phyloP scores from a whole-genome alignment of 1,284 basidiomycete species.

The Bjerkandera adusta region DNA sequence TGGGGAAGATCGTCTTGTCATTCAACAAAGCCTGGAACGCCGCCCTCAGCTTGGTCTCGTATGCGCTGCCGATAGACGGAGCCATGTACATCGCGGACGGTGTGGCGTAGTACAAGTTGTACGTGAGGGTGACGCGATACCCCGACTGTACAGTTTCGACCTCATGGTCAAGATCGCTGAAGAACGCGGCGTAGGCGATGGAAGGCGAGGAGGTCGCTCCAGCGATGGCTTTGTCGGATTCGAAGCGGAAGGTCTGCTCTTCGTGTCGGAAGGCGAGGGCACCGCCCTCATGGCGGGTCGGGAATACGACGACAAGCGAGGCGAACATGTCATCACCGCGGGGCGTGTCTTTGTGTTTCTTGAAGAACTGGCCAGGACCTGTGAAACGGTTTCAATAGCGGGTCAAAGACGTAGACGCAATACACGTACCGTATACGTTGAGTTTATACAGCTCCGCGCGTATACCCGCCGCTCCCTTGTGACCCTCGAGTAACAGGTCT shows the following conservation, averaged over 20 bases:
- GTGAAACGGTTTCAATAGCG: neutral
- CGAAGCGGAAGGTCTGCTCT: slow-evolving; percentile 32
- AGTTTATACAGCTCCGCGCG: slow-evolving; percentile 27
- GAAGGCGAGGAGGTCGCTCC: slow-evolving; percentile 10
- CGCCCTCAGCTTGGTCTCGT: slow-evolving; percentile 3
- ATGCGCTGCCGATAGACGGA: neutral
- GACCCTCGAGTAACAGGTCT: slow-evolving; percentile 18
- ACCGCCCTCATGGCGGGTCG: slow-evolving; percentile 41
- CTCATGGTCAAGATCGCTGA: slow-evolving; percentile 45
- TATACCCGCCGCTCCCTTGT: slow-evolving; percentile 11
- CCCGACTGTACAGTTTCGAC: slow-evolving; percentile 39
- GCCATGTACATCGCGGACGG: neutral
- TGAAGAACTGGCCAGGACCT: slow-evolving; percentile 42
- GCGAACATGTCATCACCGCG: slow-evolving; percentile 40
- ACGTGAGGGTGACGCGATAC: slow-evolving; percentile 41
- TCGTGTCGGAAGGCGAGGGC: slow-evolving; percentile 34
- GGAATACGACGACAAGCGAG: slow-evolving; percentile 42
- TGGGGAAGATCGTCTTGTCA: slow-evolving; percentile 26
- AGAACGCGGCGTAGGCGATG: slow-evolving; percentile 38
- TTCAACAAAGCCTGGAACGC: slow-evolving; percentile 21
- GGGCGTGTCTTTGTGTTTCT: slow-evolving; percentile 41
- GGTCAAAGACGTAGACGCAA: neutral
- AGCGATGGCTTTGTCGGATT: slow-evolving; percentile 27
- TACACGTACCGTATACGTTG: slow-evolving; percentile 29
- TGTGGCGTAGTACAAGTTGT: slow-evolving; percentile 16